A percentile compares a stretch with the other conserved stretches of the same genome.
Evolutionary conservation across 345 rosid genomes (phyloP).

Genomic region (Durio zibethinus): DNA sequence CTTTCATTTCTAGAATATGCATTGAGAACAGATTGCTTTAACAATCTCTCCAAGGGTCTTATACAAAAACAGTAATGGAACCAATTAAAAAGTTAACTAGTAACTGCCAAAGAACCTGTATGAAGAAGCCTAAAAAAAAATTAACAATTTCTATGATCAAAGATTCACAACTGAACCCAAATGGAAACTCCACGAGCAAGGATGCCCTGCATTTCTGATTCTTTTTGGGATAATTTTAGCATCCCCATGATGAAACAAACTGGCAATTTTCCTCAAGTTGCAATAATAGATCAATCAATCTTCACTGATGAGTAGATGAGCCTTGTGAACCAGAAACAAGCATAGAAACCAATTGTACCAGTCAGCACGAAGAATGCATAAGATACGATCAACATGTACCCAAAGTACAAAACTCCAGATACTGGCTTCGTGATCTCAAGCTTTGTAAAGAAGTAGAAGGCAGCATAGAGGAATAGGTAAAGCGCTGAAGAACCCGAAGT

Average conservation of each 20-base stretch:
- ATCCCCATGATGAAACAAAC: neutral
- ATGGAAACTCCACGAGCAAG: neutral
- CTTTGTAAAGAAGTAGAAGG: slow-evolving; percentile 86
- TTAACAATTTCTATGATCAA: slow-evolving; percentile 23
- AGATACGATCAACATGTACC: slow-evolving; percentile 81
- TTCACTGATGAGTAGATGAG: slow-evolving; percentile 86
- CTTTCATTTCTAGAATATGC: slow-evolving; percentile 11
- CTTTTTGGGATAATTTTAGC: neutral
- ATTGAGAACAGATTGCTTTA: neutral
- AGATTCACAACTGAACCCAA: slow-evolving; percentile 26
- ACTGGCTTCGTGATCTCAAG: slow-evolving; percentile 84
- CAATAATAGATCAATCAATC: slow-evolving; percentile 41
- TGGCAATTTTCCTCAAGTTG: neutral
- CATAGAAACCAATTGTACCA: slow-evolving; percentile 82
- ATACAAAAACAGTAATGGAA: slow-evolving; percentile 11
- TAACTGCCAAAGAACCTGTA: slow-evolving; percentile 24
- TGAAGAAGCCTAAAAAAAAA: slow-evolving; percentile 9
- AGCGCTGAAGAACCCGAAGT: slow-evolving; percentile 90
- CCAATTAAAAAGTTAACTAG: neutral
- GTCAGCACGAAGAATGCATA: slow-evolving; percentile 79
- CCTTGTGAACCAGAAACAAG: slow-evolving; percentile 92
- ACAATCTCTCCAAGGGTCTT: slow-evolving; percentile 14
- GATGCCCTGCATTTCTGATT: slow-evolving; percentile 6
- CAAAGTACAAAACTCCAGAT: slow-evolving; percentile 77
- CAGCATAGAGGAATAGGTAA: slow-evolving; percentile 81